Conservation (phyloP, 2,329 filamentous ascomycete genomes). For the Botrytis cinerea region DNA sequence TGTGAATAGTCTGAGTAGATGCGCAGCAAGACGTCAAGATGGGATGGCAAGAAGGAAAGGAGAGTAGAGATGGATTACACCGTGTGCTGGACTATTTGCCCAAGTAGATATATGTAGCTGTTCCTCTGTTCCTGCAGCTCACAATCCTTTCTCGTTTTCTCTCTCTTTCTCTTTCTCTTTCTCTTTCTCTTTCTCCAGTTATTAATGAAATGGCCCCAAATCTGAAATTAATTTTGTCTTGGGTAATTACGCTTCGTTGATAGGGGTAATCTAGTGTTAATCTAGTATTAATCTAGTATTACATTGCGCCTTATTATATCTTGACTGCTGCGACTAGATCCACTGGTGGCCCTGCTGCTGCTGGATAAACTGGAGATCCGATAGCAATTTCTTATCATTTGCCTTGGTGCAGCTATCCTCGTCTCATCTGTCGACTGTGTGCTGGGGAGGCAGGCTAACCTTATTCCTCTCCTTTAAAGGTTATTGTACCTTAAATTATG, state of each 20-base stretch:
- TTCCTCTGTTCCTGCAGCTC: neutral
- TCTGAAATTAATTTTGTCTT: conserved; percentile 6
- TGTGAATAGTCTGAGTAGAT: neutral
- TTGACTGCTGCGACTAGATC: neutral
- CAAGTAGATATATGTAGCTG: neutral
- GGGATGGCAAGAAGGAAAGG: neutral
- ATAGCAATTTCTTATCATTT: neutral
- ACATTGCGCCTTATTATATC: neutral
- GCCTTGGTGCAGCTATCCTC: neutral
- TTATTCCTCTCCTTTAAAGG: neutral
- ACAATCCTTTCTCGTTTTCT: neutral
- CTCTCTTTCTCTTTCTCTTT: neutral
- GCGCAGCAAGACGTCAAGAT: neutral
- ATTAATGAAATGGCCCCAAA: neutral
- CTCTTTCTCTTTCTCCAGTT: neutral
- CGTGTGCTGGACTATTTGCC: neutral
- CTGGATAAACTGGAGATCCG: neutral
- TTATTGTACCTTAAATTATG: neutral
- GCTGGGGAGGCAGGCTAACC: neutral
- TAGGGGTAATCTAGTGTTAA: neutral
- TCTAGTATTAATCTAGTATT: too few relatives aligned
- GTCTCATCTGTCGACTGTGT: neutral
- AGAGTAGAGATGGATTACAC: neutral
- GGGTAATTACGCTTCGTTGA: conserved; percentile 4
- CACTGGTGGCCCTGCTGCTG: neutral